Conservation (phyloP, 805 yeast species). For the Saturnispora sanitii region DNA sequence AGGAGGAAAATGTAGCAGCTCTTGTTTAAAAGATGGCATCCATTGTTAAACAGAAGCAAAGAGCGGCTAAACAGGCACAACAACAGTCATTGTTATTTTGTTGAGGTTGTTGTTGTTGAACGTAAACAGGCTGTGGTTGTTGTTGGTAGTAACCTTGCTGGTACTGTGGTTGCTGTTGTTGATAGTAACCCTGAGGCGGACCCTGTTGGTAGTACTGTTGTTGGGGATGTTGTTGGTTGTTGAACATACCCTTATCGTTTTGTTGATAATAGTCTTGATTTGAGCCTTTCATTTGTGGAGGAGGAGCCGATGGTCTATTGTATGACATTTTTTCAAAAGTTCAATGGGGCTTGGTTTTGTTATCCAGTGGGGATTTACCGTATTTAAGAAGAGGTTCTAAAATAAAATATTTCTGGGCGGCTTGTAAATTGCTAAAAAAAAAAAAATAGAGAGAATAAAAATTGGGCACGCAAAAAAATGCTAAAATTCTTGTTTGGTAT, state of each 20-base stretch:
- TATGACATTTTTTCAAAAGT: not conserved
- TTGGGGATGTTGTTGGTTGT: constrained; percentile 10
- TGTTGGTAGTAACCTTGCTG: constrained; percentile 34
- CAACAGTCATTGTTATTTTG: constrained; percentile 34
- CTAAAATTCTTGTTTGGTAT: too few species aligned
- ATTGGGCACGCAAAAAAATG: too few species aligned
- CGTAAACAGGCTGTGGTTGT: constrained; percentile 27
- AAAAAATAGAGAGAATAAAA: too few species aligned
- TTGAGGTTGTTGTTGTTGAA: constrained; percentile 35
- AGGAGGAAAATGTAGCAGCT: not conserved
- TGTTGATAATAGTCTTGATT: constrained; percentile 1
- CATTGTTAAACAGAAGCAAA: constrained; percentile 47
- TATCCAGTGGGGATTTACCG: not conserved
- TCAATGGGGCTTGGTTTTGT: not conserved
- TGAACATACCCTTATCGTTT: constrained; percentile 4
- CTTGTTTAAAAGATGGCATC: constrained; percentile 35
- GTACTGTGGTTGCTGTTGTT: constrained; percentile 27
- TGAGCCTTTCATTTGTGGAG: constrained; percentile 1
- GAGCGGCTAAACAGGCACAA: constrained; percentile 43
- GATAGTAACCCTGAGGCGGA: constrained; percentile 19
- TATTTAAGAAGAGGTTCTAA: not conserved
- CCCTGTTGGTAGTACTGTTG: constrained; percentile 7
- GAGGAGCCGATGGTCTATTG: constrained; percentile 1
- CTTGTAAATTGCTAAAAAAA: not conserved
- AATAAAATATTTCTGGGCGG: not conserved